Percentiles rank a stretch among this genome's conserved stretches.
Conservation (phyloP, 1,284 basidiomycete genomes). For the Rhodotorula mucilaginosa region DNA sequence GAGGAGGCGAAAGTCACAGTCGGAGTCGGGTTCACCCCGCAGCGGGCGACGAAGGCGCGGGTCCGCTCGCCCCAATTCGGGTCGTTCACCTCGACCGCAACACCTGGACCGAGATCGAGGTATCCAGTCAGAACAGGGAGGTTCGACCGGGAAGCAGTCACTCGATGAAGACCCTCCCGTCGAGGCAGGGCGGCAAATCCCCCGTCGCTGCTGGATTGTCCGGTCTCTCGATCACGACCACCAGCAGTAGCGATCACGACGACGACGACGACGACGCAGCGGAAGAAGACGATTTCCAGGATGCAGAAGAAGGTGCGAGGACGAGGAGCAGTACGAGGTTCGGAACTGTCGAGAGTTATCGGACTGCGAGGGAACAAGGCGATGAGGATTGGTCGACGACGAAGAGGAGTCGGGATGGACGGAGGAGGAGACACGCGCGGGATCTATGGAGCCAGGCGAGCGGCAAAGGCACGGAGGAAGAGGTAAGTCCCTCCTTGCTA, state of each 20-base stretch:
- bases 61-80: conserved; percentile 19
- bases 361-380: conserved; percentile 12
- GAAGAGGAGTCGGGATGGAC: background rate
- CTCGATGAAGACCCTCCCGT: conserved; percentile 20
- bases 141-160: conserved; percentile 22
- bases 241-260: background rate
- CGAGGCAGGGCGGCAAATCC: too few species aligned
- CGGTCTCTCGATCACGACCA: too few species aligned
- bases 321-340: background rate
- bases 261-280: background rate
- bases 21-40: conserved; percentile 3
- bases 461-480: background rate
- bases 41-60: conserved; percentile 4
- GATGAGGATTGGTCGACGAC: background rate
- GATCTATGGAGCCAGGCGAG: background rate
- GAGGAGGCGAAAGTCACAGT: too few species aligned
- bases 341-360: conserved; percentile 17
- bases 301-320: background rate
- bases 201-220: background rate
- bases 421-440: conserved; percentile 9
- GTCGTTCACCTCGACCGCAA: conserved; percentile 1
- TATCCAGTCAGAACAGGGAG: too few species aligned
- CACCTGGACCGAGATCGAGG: background rate
- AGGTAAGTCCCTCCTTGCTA: conserved; percentile 2
- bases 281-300: background rate